Base-by-base conservation (phyloP, 2,329 filamentous ascomycete species). In the Eurotiales sp. region DNA sequence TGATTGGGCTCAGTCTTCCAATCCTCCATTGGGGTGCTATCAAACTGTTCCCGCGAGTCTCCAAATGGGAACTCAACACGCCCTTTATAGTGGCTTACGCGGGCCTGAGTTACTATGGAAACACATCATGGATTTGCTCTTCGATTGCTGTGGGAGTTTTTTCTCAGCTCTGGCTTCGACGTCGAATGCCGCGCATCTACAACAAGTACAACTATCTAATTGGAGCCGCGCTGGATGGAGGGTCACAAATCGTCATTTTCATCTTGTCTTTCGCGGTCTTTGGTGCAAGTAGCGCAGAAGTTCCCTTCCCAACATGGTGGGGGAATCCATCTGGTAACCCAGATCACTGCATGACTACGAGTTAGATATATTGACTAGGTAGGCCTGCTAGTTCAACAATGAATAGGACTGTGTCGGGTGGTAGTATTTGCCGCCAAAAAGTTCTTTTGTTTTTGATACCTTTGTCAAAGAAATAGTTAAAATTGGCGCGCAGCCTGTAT, bases 1-100 rank as follows among this genome's bases (percentile, higher is more conserved):
- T 68, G 2, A 67, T 83, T 14, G 80, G 80, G 3, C 70, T 69
- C 0, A 74, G 52, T 1, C 8, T 73, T 0, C 77, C 80, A 0
- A 54, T 67, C 0, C 2, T 74, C 0, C 78, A 82, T 50, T 72
- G 75, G 54, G 46, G 41, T 1, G 11, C 61, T 8, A 56, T 50
- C n/a, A 56, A 50, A 40, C 4, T 55, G 2, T 57, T 50, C 47
- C 57, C 59, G 2, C 48, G 58, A 21, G 14, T 58, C 10, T 47
- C 53, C 19, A 53, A 55, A 1, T 53, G 51, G 55, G 52, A 51
- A 8, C 44, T 61, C 43, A 60, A 61, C 25, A 58, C 59, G 1
- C 46, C 59, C 1, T 56, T 61, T 7, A 56, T 61, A 21, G 46
- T 51, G 1, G 10, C 32, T 12, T 59, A 55, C 41, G 45, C 57